phyloP scores from a whole-genome alignment of 1,284 basidiomycete genomes.

The Macrocystidia cucumis region DNA sequence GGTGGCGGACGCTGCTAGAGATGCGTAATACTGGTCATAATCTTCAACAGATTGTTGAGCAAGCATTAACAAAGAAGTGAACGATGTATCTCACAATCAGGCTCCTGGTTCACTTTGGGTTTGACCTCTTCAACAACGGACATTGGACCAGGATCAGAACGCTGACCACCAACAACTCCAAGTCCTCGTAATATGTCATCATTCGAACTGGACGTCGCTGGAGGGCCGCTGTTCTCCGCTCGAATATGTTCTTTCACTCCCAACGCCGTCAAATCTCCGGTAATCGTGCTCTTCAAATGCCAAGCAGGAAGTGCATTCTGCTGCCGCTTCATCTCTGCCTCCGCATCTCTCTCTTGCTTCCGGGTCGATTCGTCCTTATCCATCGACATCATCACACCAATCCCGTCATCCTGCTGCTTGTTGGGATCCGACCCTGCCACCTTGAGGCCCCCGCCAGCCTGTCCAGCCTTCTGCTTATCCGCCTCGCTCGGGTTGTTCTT shows the following conservation, averaged over 20 bases:
- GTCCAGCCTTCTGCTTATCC: conserved; percentile 45
- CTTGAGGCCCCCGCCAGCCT: conserved; percentile 52
- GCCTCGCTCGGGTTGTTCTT: conserved; percentile 56
- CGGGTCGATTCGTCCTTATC: conserved; percentile 74
- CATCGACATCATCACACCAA: conserved; percentile 74
- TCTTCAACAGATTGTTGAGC: conserved; percentile 29
- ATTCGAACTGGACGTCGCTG: conserved; percentile 35
- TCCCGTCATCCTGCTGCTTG: conserved; percentile 58
- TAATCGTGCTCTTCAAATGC: conserved; percentile 93
- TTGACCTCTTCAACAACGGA: conserved; percentile 46
- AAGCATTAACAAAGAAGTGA: conserved; percentile 4
- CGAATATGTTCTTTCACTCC: conserved; percentile 65
- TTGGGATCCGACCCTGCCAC: conserved; percentile 62
- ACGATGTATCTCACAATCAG: conserved; percentile 45
- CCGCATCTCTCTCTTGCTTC: conserved; percentile 56
- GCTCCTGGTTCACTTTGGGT: conserved; percentile 45
- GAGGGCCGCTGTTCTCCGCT: conserved; percentile 25
- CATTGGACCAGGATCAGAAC: conserved; percentile 20
- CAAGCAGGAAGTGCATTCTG: conserved; percentile 91
- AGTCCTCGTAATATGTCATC: conserved; percentile 65
- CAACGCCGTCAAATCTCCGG: conserved; percentile 83
- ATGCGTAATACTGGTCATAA: conserved; percentile 75
- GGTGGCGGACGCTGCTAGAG: conserved; percentile 54
- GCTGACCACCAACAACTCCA: conserved; percentile 39
- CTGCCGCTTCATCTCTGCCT: conserved; percentile 71